A percentile compares a stretch with the other conserved stretches of the same genome.
Evolutionary conservation across 441 rosid species (phyloP).

Genomic region (Pelargonium australe): DNA sequence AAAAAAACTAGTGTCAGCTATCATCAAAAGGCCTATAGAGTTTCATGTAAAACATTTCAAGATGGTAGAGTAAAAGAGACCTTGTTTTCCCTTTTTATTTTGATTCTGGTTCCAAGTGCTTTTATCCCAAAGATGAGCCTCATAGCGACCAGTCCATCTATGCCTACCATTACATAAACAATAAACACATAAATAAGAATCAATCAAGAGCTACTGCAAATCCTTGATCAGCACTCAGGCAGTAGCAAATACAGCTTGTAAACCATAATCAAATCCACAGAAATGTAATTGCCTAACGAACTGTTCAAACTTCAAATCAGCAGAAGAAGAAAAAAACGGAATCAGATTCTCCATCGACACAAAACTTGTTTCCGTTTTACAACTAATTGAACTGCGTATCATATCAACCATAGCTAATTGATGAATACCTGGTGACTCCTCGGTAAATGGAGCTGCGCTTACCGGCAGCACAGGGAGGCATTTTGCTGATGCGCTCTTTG

Average conservation of each 20-base stretch:
- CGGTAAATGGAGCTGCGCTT: constrained; percentile 75
- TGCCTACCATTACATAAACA: constrained; percentile 36
- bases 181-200: background rate
- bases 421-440: constrained; percentile 8
- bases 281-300: too few species aligned
- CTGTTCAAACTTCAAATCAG: too few species aligned
- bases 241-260: background rate
- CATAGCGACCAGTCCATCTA: constrained; percentile 79
- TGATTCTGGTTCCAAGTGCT: constrained; percentile 78
- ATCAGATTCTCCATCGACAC: too few species aligned
- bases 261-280: too few species aligned
- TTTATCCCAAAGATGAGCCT: constrained; percentile 85
- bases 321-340: too few species aligned
- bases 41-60: background rate
- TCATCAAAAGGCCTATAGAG: constrained; percentile 11
- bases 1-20: constrained; percentile 31
- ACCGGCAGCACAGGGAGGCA: constrained; percentile 89
- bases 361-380: too few species aligned
- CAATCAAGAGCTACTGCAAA: too few species aligned
- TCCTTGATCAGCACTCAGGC: background rate
- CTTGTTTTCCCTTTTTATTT: constrained; percentile 81
- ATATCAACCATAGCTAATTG: too few species aligned
- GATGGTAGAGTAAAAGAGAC: constrained; percentile 25
- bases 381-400: too few species aligned
- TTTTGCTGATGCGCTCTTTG: constrained; percentile 92